Base-by-base conservation (phyloP, 2,329 filamentous ascomycete species). In the Trichoderma koningiopsis region DNA sequence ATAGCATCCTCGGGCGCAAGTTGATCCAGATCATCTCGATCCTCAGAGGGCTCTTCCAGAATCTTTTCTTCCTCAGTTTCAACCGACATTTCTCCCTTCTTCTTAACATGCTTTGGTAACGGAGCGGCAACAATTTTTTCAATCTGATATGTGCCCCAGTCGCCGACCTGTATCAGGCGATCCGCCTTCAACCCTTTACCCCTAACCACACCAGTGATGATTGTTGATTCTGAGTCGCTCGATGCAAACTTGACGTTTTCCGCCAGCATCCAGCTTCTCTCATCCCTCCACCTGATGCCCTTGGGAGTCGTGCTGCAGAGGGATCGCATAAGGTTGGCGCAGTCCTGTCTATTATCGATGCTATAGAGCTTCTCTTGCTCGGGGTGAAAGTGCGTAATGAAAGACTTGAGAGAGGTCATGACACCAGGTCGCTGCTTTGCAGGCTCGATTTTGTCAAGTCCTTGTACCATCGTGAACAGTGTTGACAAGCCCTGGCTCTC, bases 401-500 rank as follows among this genome's bases (percentile, higher is more conserved):
- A 97, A 1, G 93, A 96, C 78, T 94, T 96, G 68, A 99, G 85
- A 1, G 94, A 97, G 59, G 89, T 86, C 60, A 95, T 82, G 13
- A 97, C 88, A 70, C 94, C 91, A 0, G 89, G 85, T 70, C 91
- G 86, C 78, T 91, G 91, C 81, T 97, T 97, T 10, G 89, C 85
- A 0, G 93, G 89, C 73, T 97, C 91, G 49, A 97, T 83, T 70
- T 87, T 87, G 68, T 95, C 91, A 14, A 98, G 83, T 5, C 90
- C 89, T 76, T 96, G 91, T 0, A 96, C 93, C 14, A 93, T 87
- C 0, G 93, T 93, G 76, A 97, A 88, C n/a, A 96, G 87, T 27
- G 94, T 98, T 0, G 95, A 97, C 73, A 99, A 89, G 75, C 96
- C 96, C 81, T 99, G 96, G 74, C 93, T 92, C 82, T 97, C 94